Evolutionary conservation across 2,329 filamentous ascomycete species (phyloP).

Genomic region (Lachnellula suecica): DNA sequence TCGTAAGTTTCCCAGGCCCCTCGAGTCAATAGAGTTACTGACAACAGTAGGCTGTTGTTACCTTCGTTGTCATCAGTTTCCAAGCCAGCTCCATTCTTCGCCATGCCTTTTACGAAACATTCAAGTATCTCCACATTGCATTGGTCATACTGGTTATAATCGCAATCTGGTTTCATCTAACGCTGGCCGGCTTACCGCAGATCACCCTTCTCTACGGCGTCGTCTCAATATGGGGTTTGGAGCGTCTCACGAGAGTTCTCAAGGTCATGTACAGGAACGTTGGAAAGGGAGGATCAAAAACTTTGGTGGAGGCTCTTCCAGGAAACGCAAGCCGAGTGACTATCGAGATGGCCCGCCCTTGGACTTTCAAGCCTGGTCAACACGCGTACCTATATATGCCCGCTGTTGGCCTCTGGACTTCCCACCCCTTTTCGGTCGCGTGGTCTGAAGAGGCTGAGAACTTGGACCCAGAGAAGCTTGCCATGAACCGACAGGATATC

Average conservation of each 20-base stretch:
- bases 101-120: constrained; percentile 78
- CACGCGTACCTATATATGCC: constrained; percentile 82
- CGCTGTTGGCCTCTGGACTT: constrained; percentile 68
- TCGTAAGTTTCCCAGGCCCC: constrained; percentile 48
- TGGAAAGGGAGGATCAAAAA: constrained; percentile 64
- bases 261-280: constrained; percentile 66
- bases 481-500: constrained; percentile 59
- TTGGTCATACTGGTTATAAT: constrained; percentile 59
- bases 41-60: constrained; percentile 49
- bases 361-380: constrained; percentile 72
- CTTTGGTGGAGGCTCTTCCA: constrained; percentile 72
- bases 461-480: constrained; percentile 51
- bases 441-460: constrained; percentile 69
- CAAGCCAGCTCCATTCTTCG: constrained; percentile 70
- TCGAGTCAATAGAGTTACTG: constrained; percentile 4
- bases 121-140: constrained; percentile 70
- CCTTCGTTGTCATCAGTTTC: constrained; percentile 62
- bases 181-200: constrained; percentile 54
- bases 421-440: constrained; percentile 76
- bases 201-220: constrained; percentile 59
- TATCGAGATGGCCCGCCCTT: constrained; percentile 72
- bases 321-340: constrained; percentile 75
- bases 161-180: constrained; percentile 66
- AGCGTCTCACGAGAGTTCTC: constrained; percentile 59
- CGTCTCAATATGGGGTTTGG: constrained; percentile 65